Evolutionary conservation across 257 asterid species (phyloP).

Genomic region (Solanum arcanum): DNA sequence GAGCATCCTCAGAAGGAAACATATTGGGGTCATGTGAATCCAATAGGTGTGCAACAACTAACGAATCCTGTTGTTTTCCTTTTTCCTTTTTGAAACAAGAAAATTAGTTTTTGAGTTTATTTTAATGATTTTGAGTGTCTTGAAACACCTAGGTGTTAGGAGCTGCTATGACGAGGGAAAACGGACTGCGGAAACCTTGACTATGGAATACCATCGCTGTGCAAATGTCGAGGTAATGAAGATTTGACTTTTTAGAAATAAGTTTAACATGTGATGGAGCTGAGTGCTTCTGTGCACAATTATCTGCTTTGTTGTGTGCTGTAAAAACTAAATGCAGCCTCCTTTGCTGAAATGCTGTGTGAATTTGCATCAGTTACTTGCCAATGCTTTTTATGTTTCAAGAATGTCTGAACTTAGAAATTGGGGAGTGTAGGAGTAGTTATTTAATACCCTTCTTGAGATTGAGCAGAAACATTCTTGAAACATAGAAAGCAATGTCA

Average conservation of each 20-base stretch:
- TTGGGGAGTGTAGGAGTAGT: not conserved
- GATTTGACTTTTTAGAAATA: not conserved
- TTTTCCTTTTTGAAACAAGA: not conserved
- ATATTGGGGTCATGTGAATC: slow-evolving; percentile 96
- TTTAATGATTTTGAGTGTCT: not conserved
- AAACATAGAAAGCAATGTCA: not conserved
- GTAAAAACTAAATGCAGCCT: not conserved
- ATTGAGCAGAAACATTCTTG: not conserved
- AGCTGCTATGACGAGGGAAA: slow-evolving; percentile 98
- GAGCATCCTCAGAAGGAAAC: slow-evolving; percentile 99
- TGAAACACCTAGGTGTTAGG: slow-evolving; percentile 48
- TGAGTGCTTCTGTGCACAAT: not conserved
- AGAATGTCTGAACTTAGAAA: not conserved
- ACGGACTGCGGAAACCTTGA: slow-evolving; percentile 81
- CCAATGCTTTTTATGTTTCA: too few species aligned
- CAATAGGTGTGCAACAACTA: slow-evolving; percentile 47
- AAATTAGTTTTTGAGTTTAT: not conserved
- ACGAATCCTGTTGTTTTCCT: not conserved
- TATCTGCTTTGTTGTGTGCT: not conserved
- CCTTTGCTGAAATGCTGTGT: not conserved
- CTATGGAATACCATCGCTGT: slow-evolving; percentile 98
- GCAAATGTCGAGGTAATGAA: slow-evolving; percentile 68
- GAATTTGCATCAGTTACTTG: too few species aligned
- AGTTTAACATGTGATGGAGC: not conserved
- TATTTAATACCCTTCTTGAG: not conserved